These are phyloP conservation scores for Wilcoxina mikolae DNA, from an alignment of 495 filamentous ascomycete genomes.

Conservation along the genomic window DNA sequence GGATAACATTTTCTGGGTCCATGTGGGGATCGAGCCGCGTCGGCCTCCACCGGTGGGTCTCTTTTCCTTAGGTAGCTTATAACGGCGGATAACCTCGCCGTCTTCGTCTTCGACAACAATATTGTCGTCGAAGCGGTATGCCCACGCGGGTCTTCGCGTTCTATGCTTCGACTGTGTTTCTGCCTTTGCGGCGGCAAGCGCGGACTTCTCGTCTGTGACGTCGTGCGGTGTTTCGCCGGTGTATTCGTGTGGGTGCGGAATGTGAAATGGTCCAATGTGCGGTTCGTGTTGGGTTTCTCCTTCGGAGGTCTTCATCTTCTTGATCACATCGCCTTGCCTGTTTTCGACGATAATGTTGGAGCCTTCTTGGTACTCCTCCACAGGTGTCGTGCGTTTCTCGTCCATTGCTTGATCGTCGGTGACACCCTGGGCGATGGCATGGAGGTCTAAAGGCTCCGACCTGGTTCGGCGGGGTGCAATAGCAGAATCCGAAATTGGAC, in stretches of 20 bases:
- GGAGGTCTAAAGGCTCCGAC: conserved; percentile 10
- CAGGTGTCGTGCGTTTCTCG: conserved; percentile 13
- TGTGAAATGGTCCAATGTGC: conserved; percentile 14
- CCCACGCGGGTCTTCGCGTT: conserved; percentile 53
- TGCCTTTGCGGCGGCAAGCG: conserved; percentile 20
- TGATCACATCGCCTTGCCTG: conserved; percentile 69
- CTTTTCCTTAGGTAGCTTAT: conserved; percentile 40
- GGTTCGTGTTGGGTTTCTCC: conserved; percentile 7
- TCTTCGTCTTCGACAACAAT: conserved; percentile 98
- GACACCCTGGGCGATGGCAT: conserved; percentile 5
- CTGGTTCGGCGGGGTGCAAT: conserved; percentile 56
- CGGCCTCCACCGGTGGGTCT: conserved; percentile 26
- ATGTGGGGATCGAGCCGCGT: conserved; percentile 17
- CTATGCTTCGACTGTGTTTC: conserved; percentile 14
- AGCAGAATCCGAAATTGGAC: conserved; percentile 79
- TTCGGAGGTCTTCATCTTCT: conserved; percentile 23
- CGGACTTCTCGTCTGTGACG: conserved; percentile 24
- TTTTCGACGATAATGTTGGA: conserved; percentile 72
- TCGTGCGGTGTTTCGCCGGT: conserved; percentile 17
- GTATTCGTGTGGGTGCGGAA: conserved; percentile 31
- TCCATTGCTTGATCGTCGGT: conserved; percentile 28
- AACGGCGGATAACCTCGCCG: conserved; percentile 94
- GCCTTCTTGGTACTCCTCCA: conserved; percentile 72
- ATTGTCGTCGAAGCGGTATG: conserved; percentile 67
- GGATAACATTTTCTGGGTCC: conserved; percentile 8